Conservation (phyloP, 768 basidiomycete genomes). For the Suillus brevipes region DNA sequence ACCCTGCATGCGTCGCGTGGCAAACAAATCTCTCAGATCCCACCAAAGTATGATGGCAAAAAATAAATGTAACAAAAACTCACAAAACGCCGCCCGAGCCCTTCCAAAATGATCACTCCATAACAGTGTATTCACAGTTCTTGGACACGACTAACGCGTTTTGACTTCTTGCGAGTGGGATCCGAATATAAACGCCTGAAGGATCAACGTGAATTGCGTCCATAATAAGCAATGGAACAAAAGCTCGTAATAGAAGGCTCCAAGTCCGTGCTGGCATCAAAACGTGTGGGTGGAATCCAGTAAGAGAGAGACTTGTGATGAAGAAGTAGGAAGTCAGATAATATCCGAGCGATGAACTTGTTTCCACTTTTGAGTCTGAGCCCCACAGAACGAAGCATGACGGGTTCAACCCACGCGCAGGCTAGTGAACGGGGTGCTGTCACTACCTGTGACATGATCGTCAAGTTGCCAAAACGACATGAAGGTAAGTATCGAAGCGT, state of each 20-base stretch:
- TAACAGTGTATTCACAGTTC: neutral
- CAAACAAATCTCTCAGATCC: neutral
- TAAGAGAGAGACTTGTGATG: neutral
- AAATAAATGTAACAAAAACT: neutral
- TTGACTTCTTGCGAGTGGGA: neutral
- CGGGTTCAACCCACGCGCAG: neutral
- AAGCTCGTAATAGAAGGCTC: neutral
- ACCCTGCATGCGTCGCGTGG: neutral
- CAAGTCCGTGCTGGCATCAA: neutral
- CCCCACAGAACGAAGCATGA: constrained; percentile 1
- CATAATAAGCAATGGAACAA: constrained; percentile 1
- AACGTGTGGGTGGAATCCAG: neutral
- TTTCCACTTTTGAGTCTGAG: neutral
- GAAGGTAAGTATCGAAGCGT: neutral
- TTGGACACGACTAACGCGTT: neutral
- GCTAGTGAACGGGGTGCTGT: neutral
- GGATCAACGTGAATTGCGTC: neutral
- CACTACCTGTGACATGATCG: neutral
- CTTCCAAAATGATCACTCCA: neutral
- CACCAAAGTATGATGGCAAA: neutral
- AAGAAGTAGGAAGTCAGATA: neutral
- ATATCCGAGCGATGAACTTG: neutral
- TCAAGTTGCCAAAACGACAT: neutral
- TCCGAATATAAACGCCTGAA: neutral
- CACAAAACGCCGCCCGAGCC: neutral